These are phyloP conservation scores for Pseudozyma pruni DNA, from an alignment of 1,284 basidiomycete species.

Conservation along the genomic window DNA sequence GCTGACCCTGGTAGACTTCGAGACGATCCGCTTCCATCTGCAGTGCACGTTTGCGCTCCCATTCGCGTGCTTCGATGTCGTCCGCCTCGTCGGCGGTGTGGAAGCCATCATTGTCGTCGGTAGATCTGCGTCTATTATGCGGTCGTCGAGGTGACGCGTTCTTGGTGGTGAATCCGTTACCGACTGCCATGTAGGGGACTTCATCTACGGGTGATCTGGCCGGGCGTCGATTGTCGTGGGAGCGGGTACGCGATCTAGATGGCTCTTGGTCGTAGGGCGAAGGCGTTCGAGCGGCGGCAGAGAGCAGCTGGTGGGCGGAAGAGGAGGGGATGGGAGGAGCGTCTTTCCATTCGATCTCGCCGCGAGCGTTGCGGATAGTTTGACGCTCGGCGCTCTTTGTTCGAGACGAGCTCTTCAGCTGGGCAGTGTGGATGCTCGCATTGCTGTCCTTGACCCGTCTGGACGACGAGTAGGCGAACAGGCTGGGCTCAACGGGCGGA, in stretches of 20 bases:
- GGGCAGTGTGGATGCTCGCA: constrained; percentile 26
- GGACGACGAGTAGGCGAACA: constrained; percentile 36
- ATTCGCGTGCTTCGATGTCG: constrained; percentile 34
- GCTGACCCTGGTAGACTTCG: constrained; percentile 29
- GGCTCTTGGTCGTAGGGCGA: constrained; percentile 16
- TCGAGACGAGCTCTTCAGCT: constrained; percentile 18
- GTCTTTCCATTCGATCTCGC: constrained; percentile 52
- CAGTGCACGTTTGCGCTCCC: constrained; percentile 35
- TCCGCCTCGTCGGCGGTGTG: constrained; percentile 49
- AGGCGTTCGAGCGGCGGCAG: constrained; percentile 2
- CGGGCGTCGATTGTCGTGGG: constrained; percentile 6
- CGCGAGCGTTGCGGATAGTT: constrained; percentile 44
- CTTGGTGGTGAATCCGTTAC: constrained; percentile 1
- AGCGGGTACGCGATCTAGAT: constrained; percentile 17
- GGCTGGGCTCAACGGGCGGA: constrained; percentile 41
- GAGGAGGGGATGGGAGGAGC: constrained; percentile 17
- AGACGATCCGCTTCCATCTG: constrained; percentile 42
- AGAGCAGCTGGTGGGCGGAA: neutral
- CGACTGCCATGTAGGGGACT: constrained; percentile 9
- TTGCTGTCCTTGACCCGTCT: constrained; percentile 27
- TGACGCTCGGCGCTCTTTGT: constrained; percentile 27
- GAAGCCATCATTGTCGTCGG: constrained; percentile 38
- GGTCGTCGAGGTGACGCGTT: constrained; percentile 9
- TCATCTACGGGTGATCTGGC: constrained; percentile 13
- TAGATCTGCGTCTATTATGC: constrained; percentile 18